Evolutionary conservation across 495 filamentous ascomycete species (phyloP).

Genomic region (Penicillium simplicissimum): DNA sequence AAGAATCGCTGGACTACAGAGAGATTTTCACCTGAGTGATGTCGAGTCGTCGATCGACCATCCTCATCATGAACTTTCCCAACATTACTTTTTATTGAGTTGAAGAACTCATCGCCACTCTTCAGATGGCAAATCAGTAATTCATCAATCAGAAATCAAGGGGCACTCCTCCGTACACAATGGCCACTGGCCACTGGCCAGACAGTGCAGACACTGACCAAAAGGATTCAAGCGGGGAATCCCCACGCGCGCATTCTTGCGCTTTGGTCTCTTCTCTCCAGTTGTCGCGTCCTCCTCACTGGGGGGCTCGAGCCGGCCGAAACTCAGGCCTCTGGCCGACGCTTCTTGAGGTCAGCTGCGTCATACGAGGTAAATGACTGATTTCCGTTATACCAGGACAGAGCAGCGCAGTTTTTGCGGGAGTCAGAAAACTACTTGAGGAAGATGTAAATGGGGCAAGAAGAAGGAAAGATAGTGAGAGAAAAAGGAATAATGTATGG

Average conservation of each 20-base stretch:
- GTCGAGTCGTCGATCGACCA: too few species aligned
- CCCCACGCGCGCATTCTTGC: conserved; percentile 20
- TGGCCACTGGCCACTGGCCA: too few species aligned
- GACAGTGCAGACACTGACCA: too few species aligned
- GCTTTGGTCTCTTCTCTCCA: conserved; percentile 21
- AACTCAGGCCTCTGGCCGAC: conserved; percentile 20
- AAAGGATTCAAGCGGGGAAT: conserved; percentile 1
- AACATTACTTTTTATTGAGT: too few species aligned
- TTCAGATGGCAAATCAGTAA: too few species aligned
- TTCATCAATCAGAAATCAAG: conserved; percentile 1
- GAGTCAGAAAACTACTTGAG: not conserved
- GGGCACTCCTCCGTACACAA: not conserved
- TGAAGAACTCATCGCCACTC: too few species aligned
- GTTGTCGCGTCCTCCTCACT: not conserved
- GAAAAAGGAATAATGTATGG: not conserved
- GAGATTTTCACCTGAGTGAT: too few species aligned
- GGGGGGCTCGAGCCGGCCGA: conserved; percentile 5
- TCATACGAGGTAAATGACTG: not conserved
- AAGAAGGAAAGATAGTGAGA: not conserved
- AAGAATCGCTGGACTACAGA: too few species aligned
- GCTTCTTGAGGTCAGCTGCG: conserved; percentile 11
- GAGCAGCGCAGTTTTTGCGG: not conserved
- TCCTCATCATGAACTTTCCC: too few species aligned
- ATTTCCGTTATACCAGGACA: not conserved
- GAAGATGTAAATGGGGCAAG: not conserved